Conservation (phyloP, 805 yeast species). For the Sporopachydermia lactativora region DNA sequence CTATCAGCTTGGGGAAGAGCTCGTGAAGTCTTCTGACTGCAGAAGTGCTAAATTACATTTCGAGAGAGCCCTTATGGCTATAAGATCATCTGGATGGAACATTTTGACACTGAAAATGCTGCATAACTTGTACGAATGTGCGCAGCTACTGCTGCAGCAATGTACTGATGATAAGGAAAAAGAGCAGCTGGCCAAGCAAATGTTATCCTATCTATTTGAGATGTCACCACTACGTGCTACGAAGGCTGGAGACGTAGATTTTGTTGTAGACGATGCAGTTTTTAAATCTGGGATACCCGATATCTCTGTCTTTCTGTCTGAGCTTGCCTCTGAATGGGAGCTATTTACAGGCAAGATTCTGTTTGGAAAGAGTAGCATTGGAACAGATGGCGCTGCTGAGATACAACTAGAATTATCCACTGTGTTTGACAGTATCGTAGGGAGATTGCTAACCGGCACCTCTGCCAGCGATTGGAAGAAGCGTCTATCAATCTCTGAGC, state of each 20-base stretch:
- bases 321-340: too few relatives aligned
- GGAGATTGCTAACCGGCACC: neutral
- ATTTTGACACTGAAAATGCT: constrained; percentile 20
- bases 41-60: constrained; percentile 29
- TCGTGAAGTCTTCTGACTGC: constrained; percentile 19
- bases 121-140: constrained; percentile 26
- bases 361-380: constrained; percentile 4
- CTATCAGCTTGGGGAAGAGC: constrained; percentile 38
- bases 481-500: neutral
- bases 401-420: constrained; percentile 6
- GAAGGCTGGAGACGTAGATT: constrained; percentile 6
- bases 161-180: constrained; percentile 11
- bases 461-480: too few relatives aligned
- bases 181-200: neutral
- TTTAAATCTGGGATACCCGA: too few relatives aligned
- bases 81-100: constrained; percentile 30
- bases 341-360: constrained; percentile 2
- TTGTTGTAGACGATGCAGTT: too few relatives aligned
- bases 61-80: constrained; percentile 23
- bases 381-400: constrained; percentile 4
- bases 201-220: neutral
- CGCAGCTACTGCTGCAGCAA: constrained; percentile 17
- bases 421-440: constrained; percentile 3
- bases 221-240: constrained; percentile 5
- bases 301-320: too few relatives aligned